These are phyloP conservation scores for Trichoderma harzianum DNA, from an alignment of 2,329 filamentous ascomycete species.

Conservation along the genomic window DNA sequence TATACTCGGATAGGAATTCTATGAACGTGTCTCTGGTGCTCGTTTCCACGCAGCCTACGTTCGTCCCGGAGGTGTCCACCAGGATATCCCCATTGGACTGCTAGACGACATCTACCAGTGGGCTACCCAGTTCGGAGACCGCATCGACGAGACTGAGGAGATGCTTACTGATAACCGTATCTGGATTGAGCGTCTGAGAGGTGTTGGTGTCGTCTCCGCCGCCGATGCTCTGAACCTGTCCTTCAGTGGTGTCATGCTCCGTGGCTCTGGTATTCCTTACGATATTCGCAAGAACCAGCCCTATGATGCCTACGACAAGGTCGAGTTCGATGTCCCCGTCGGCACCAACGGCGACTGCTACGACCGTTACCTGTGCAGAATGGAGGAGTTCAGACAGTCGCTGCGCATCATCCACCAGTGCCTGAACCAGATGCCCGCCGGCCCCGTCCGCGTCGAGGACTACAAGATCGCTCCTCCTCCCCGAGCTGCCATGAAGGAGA, in stretches of 20 bases:
- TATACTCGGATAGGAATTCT: slow-evolving; percentile 76
- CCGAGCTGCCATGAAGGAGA: slow-evolving; percentile 99
- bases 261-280: slow-evolving; percentile 93
- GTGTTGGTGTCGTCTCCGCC: slow-evolving; percentile 86
- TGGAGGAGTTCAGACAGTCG: slow-evolving; percentile 99
- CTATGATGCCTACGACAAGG: slow-evolving; percentile 96
- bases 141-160: slow-evolving; percentile 98
- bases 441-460: slow-evolving; percentile 92
- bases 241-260: slow-evolving; percentile 96
- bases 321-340: slow-evolving; percentile 97
- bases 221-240: slow-evolving; percentile 95
- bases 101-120: slow-evolving; percentile 99
- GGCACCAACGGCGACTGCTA: slow-evolving; percentile 98
- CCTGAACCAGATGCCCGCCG: slow-evolving; percentile 96
- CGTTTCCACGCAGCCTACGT: slow-evolving; percentile 97
- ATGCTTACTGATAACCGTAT: slow-evolving; percentile 99
- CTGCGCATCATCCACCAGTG: slow-evolving; percentile 98
- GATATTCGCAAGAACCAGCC: slow-evolving; percentile 95
- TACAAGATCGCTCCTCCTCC: slow-evolving; percentile 98
- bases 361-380: slow-evolving; percentile 96
- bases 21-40: slow-evolving; percentile 96
- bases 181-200: slow-evolving; percentile 92
- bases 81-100: slow-evolving; percentile 89
- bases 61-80: slow-evolving; percentile 90
- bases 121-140: slow-evolving; percentile 98